phyloP scores from a whole-genome alignment of 2,329 filamentous ascomycete species.

The Ophiostoma triangulosporum region DNA sequence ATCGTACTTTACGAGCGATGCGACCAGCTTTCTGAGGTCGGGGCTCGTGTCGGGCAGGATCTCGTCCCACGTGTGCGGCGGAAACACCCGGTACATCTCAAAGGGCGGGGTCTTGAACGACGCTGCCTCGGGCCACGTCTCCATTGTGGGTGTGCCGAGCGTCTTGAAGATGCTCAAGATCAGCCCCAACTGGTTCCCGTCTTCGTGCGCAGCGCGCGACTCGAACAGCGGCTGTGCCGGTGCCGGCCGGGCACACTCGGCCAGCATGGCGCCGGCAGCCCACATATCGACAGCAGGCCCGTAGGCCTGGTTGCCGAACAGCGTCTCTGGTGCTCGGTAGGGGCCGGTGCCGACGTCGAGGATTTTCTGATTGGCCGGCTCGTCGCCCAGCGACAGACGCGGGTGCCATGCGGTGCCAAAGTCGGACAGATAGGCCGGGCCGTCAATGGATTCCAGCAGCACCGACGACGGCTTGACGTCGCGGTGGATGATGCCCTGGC shows the following conservation, averaged over 20 bases:
- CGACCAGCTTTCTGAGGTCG: constrained; percentile 51
- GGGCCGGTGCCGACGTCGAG: constrained; percentile 87
- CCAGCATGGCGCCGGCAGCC: constrained; percentile 72
- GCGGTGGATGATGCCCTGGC: constrained; percentile 69
- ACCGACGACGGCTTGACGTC: constrained; percentile 92
- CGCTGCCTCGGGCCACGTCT: constrained; percentile 69
- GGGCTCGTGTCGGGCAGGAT: constrained; percentile 50
- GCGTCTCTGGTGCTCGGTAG: constrained; percentile 76
- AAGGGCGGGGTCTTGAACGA: constrained; percentile 64
- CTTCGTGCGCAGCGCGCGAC: constrained; percentile 54
- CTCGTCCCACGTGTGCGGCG: constrained; percentile 50
- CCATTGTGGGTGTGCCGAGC: constrained; percentile 69
- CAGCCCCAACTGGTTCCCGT: constrained; percentile 82
- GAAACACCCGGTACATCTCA: constrained; percentile 74
- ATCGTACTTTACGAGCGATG: constrained; percentile 58
- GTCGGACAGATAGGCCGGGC: constrained; percentile 70
- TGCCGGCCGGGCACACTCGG: constrained; percentile 50
- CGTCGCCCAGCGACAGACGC: constrained; percentile 40
- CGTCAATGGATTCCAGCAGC: constrained; percentile 51
- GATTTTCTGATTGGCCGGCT: constrained; percentile 57
- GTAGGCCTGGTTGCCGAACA: constrained; percentile 74
- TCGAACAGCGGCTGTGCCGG: constrained; percentile 58
- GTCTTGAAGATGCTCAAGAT: constrained; percentile 89
- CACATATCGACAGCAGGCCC: constrained; percentile 69
- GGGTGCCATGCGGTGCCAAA: constrained; percentile 87